A percentile compares a stretch with the other conserved stretches of the same genome.
Evolutionary conservation across 306 rosid genomes (phyloP).

Genomic region (Cajanus cajan): DNA sequence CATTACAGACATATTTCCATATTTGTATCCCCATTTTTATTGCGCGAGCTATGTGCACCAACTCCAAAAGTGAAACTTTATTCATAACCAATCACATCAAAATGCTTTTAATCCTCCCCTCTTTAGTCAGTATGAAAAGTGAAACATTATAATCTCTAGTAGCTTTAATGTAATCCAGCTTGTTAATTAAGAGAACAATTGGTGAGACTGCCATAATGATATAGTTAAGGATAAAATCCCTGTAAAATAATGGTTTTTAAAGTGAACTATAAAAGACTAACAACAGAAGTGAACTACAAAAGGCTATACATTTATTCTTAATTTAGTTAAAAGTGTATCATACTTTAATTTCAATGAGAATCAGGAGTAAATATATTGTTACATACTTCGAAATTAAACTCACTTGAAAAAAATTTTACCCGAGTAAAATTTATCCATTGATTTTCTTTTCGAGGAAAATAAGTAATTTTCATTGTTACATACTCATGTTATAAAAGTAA

Average conservation of each 20-base stretch:
- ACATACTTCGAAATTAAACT: neutral
- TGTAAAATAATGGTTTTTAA: neutral
- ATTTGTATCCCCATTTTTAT: neutral
- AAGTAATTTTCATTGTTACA: neutral
- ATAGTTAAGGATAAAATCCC: neutral
- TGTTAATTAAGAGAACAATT: neutral
- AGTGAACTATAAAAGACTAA: neutral
- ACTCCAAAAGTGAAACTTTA: conserved; percentile 21
- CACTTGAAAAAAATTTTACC: neutral
- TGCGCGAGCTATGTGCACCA: neutral
- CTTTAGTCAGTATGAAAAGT: neutral
- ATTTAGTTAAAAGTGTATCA: neutral
- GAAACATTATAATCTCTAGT: neutral
- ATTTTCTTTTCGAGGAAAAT: neutral
- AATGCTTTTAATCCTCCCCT: neutral
- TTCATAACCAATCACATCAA: conserved; percentile 7
- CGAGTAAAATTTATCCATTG: neutral
- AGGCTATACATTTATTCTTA: neutral
- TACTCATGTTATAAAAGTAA: too few relatives aligned
- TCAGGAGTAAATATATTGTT: neutral
- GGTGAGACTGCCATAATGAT: neutral
- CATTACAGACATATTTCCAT: neutral
- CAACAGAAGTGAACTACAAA: neutral
- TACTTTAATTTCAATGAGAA: neutral
- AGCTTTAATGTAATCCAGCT: neutral